Conservation (phyloP, 176 grass and related monocot species). For the Hordeum vulgare region MorexV3_pseudomolecules_assembly NC_058518.1:96641385-96641884, state of each 20-base stretch:
- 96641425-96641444: no score
- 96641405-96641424: background rate
- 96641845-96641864: constrained; percentile 90
- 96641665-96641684: constrained; percentile 54
- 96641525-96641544: constrained; percentile 54
- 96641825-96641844: constrained; percentile 88
- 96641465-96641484: no score
- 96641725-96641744: constrained; percentile 48
- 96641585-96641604: constrained; percentile 69
- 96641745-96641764: constrained; percentile 66
- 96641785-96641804: constrained; percentile 92
- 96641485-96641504: constrained; percentile 52
- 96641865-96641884: constrained; percentile 44
- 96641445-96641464: background rate
- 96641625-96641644: constrained; percentile 21
- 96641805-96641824: constrained; percentile 88
- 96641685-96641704: constrained; percentile 48
- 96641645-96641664: constrained; percentile 37
- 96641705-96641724: constrained; percentile 64
- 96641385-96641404: no score
- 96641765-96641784: constrained; percentile 75
- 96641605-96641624: constrained; percentile 44
- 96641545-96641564: constrained; percentile 46
- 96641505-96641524: constrained; percentile 53
- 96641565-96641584: constrained; percentile 57